Evolutionary conservation across 2,329 filamentous ascomycete genomes (phyloP).

Genomic region (Ilyonectria robusta): DNA sequence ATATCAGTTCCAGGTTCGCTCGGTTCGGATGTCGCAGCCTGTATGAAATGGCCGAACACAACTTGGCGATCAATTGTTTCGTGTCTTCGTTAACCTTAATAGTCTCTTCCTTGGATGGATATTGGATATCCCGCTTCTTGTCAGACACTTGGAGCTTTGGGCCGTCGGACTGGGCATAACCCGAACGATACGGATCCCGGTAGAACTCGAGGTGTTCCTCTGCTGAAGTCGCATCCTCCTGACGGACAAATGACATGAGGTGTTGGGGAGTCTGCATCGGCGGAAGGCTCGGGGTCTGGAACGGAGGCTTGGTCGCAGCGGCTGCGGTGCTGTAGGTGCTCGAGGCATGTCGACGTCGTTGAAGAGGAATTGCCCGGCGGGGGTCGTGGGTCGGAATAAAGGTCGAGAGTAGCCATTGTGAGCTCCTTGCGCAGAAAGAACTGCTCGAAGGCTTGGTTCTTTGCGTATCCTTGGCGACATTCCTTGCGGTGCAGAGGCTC

Average conservation of each 20-base stretch:
- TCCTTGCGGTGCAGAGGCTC: conserved; percentile 43
- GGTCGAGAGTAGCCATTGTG: conserved; percentile 59
- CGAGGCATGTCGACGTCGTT: conserved; percentile 39
- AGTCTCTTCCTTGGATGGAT: conserved; percentile 60
- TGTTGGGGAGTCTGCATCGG: conserved; percentile 54
- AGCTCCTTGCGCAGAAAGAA: conserved; percentile 52
- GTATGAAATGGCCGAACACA: conserved; percentile 58
- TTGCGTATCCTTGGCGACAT: conserved; percentile 36
- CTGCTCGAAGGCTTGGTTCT: conserved; percentile 21
- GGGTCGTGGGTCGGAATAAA: conserved; percentile 51
- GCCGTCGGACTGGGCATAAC: conserved; percentile 66
- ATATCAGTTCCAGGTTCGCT: conserved; percentile 61
- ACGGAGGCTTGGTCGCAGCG: conserved; percentile 32
- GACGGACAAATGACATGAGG: conserved; percentile 67
- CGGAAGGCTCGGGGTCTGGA: conserved; percentile 27
- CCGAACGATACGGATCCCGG: conserved; percentile 67
- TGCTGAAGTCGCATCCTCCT: conserved; percentile 62
- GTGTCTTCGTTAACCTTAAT: conserved; percentile 53
- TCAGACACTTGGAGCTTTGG: conserved; percentile 67
- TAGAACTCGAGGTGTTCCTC: conserved; percentile 68
- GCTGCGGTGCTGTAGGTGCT: conserved; percentile 47
- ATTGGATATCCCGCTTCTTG: conserved; percentile 62
- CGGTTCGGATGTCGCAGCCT: conserved; percentile 59
- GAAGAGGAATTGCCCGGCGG: conserved; percentile 30
- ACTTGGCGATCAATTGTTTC: conserved; percentile 53